Conservation (phyloP, 2,329 filamentous ascomycete species). For the Paradendryphiella salina region DNA sequence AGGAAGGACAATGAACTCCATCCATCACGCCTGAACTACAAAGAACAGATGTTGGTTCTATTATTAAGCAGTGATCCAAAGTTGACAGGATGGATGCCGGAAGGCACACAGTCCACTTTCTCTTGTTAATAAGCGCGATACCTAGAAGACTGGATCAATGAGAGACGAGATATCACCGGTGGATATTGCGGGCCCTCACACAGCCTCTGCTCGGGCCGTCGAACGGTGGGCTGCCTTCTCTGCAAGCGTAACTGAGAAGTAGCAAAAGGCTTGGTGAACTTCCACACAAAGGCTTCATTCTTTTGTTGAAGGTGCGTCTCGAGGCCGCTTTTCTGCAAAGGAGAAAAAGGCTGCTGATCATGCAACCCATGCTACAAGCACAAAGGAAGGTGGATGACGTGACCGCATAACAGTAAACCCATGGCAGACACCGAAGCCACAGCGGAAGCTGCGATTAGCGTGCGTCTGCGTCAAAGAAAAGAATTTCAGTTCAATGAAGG, state of each 20-base stretch:
- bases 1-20: no score
- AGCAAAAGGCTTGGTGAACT: not conserved
- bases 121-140: not conserved
- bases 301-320: conserved; percentile 4
- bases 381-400: no score
- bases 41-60: not conserved
- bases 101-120: not conserved
- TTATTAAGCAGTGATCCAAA: no score
- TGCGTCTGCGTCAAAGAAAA: not conserved
- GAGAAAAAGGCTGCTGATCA: not conserved
- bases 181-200: no score
- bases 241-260: not conserved
- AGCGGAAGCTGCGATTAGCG: conserved; percentile 1
- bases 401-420: not conserved
- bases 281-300: conserved; percentile 5
- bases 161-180: no score
- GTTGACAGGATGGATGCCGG: no score
- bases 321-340: conserved; percentile 1
- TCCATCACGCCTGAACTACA: no score
- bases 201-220: no score
- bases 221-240: not conserved
- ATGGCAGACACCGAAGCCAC: not conserved
- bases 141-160: not conserved
- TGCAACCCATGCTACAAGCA: no score
- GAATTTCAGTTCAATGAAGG: not conserved